phyloP scores from a whole-genome alignment of 1,284 basidiomycete species.

The Malassezia yamatoensis region DNA sequence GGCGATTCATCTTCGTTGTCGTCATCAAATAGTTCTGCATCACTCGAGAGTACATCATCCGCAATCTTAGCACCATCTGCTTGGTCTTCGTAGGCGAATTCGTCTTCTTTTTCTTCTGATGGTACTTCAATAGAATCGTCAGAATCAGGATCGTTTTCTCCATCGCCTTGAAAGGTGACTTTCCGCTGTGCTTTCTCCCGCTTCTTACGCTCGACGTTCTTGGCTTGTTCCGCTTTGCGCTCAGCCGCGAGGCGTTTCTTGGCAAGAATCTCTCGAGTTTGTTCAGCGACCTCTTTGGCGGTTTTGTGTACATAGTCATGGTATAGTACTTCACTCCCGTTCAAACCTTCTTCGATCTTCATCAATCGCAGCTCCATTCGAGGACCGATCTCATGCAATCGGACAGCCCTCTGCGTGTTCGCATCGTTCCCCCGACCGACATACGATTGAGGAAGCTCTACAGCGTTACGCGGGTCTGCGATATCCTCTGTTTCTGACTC shows the following conservation, averaged over 20 bases:
- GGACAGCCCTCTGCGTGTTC: slow-evolving; percentile 78
- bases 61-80: slow-evolving; percentile 8
- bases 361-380: slow-evolving; percentile 83
- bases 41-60: slow-evolving; percentile 16
- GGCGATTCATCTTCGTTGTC: slow-evolving; percentile 24
- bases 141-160: slow-evolving; percentile 15
- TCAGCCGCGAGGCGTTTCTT: slow-evolving; percentile 23
- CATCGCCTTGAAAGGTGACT: slow-evolving; percentile 9
- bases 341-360: slow-evolving; percentile 85
- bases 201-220: slow-evolving; percentile 36
- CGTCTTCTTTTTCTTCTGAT: slow-evolving; percentile 15
- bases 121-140: slow-evolving; percentile 19
- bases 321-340: slow-evolving; percentile 41
- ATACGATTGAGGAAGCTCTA: slow-evolving; percentile 80
- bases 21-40: slow-evolving; percentile 23
- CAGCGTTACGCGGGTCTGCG: slow-evolving; percentile 54
- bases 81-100: slow-evolving; percentile 40
- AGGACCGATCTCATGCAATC: slow-evolving; percentile 86
- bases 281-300: slow-evolving; percentile 19
- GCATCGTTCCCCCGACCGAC: slow-evolving; percentile 86
- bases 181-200: slow-evolving; percentile 23
- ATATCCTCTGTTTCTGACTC: slow-evolving; percentile 76
- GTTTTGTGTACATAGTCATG: slow-evolving; percentile 38
- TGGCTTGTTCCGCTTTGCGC: slow-evolving; percentile 29
- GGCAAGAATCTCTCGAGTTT: slow-evolving; percentile 20